Percentiles rank a stretch among this genome's conserved stretches.
These are phyloP conservation scores for Acacia melanoxylon DNA, from an alignment of 306 rosid species.

Conservation along the genomic window DNA sequence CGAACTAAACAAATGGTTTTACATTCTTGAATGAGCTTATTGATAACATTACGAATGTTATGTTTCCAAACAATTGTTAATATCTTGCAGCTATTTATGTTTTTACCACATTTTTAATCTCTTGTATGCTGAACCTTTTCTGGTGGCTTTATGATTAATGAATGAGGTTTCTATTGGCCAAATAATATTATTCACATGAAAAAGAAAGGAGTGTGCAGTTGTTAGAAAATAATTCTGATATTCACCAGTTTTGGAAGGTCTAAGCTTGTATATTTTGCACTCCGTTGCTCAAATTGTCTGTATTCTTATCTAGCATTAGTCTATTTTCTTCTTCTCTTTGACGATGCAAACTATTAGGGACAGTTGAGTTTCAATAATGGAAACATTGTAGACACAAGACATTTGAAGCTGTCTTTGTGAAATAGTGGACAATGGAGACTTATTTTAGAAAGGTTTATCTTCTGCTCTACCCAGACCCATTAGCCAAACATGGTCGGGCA, in stretches of 20 bases:
- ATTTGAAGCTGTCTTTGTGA: neutral
- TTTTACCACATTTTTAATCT: neutral
- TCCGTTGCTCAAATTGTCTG: neutral
- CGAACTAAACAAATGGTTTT: too few relatives aligned
- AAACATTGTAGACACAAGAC: neutral
- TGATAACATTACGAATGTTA: neutral
- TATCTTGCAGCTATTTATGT: neutral
- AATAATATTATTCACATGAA: too few relatives aligned
- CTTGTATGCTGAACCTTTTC: neutral
- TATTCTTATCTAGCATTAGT: neutral
- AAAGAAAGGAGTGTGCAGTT: too few relatives aligned
- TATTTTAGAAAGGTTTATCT: neutral
- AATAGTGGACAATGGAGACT: neutral
- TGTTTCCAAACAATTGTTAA: neutral
- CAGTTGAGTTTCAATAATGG: neutral
- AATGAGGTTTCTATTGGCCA: too few relatives aligned
- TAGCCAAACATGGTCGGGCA: neutral
- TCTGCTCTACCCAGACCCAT: neutral
- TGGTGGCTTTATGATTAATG: too few relatives aligned
- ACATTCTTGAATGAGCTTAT: too few relatives aligned
- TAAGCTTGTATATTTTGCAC: slow-evolving; percentile 2
- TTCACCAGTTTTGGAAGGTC: slow-evolving; percentile 63
- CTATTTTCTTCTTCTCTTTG: neutral
- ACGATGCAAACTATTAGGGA: neutral
- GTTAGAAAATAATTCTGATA: slow-evolving; percentile 9